A percentile compares a stretch with the other conserved stretches of the same genome.
These are phyloP conservation scores for Cercospora zeina DNA, from an alignment of 2,329 filamentous ascomycete species.

Conservation along the genomic window DNA sequence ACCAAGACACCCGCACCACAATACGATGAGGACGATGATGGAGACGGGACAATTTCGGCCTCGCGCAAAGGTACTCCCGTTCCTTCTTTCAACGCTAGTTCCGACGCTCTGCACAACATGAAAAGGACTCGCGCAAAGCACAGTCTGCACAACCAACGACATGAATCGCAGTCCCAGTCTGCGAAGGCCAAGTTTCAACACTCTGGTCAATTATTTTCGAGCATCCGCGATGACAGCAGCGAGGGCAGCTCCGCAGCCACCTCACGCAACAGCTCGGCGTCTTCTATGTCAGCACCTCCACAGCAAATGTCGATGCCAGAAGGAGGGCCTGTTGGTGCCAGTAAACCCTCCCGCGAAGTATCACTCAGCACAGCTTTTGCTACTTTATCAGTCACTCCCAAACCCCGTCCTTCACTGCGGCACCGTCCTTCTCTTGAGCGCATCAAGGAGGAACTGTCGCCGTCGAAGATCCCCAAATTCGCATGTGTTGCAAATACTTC, in stretches of 20 bases:
- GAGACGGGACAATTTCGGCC: conserved; percentile 35
- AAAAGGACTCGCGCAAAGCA: conserved; percentile 40
- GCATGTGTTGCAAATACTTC: conserved; percentile 33
- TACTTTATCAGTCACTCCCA: conserved; percentile 33
- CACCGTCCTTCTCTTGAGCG: conserved; percentile 38
- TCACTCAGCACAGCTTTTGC: conserved; percentile 37
- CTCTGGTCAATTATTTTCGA: conserved; percentile 30
- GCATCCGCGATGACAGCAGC: conserved; percentile 27
- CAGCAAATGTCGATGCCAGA: conserved; percentile 21
- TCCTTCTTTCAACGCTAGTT: conserved; percentile 43
- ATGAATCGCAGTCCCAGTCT: conserved; percentile 21
- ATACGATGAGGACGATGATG: conserved; percentile 42
- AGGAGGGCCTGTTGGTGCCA: conserved; percentile 32
- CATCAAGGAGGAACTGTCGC: conserved; percentile 38
- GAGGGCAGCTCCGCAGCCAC: conserved; percentile 26
- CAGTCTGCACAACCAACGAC: conserved; percentile 30
- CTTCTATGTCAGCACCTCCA: conserved; percentile 26
- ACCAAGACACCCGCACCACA: conserved; percentile 15
- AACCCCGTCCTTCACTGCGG: conserved; percentile 26
- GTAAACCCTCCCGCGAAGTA: conserved; percentile 35
- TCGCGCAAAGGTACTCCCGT: conserved; percentile 51
- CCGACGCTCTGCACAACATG: conserved; percentile 33
- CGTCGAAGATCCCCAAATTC: conserved; percentile 41
- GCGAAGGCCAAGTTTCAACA: conserved; percentile 36
- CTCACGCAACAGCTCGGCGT: conserved; percentile 32